Percentiles rank a stretch among this genome's conserved stretches.
phyloP scores from a whole-genome alignment of 2,329 filamentous ascomycete genomes.

The Cladosporium sphaerospermum region DNA sequence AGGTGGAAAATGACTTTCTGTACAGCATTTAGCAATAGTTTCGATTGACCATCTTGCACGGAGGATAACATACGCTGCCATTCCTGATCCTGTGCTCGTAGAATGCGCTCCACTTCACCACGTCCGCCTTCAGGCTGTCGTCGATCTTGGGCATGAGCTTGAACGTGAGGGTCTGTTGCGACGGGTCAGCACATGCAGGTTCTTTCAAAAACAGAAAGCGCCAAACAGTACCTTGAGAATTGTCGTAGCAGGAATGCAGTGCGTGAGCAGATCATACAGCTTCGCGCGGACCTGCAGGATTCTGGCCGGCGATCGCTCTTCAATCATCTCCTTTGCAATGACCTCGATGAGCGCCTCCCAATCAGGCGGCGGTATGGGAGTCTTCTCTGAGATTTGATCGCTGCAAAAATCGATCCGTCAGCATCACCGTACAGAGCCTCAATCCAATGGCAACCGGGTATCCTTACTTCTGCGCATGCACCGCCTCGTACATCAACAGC shows the following conservation, averaged over 20 bases:
- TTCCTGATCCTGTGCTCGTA: conserved; percentile 93
- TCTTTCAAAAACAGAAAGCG: background rate
- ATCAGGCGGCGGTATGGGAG: conserved; percentile 86
- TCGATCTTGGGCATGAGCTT: conserved; percentile 84
- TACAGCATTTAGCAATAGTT: background rate
- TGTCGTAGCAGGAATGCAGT: conserved; percentile 92
- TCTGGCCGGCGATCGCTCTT: conserved; percentile 82
- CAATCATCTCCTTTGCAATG: conserved; percentile 88
- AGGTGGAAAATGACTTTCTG: conserved; percentile 94
- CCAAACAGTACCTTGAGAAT: conserved; percentile 63
- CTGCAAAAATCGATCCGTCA: conserved; percentile 44
- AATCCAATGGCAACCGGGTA: background rate
- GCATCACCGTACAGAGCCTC: conserved; percentile 10
- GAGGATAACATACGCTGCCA: conserved; percentile 52
- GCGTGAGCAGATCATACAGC: conserved; percentile 93
- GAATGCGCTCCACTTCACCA: conserved; percentile 93
- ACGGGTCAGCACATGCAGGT: background rate
- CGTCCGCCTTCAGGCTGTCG: conserved; percentile 80
- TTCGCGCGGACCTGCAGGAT: conserved; percentile 85
- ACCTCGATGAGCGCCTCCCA: conserved; percentile 90
- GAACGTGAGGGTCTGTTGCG: conserved; percentile 70
- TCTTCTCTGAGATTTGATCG: conserved; percentile 82
- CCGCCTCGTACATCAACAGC: conserved; percentile 92
- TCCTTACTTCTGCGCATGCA: conserved; percentile 90
- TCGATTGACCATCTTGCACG: background rate